Base-by-base conservation (phyloP, 164 flowering plant species). In the Magnolia sinica region DNA sequence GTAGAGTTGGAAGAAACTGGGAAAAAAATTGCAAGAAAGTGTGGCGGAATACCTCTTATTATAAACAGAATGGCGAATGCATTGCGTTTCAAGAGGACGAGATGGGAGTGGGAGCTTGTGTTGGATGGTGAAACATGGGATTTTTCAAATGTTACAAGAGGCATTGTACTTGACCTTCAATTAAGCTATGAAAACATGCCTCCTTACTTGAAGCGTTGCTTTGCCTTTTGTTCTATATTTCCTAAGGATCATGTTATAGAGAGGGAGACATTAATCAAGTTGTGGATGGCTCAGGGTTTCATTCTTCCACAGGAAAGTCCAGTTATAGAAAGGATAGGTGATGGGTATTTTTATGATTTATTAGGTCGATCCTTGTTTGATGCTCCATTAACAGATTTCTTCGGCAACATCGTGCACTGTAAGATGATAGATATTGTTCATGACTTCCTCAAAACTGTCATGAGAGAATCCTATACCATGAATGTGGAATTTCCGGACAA, bases 211-310 rank as follows among this genome's bases (percentile, higher is more conserved):
- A 74, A 70, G 29, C 61, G 29, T 7, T 78, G 80, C 29, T 78
- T 78, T 27, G 22, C 74, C 5, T 74, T 50, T 63, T 74, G 76
- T 22, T 27, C 77, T 0, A 5, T 74, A 7, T 78, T 68, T 64
- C 61, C 49, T 1, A 74, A 78, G 71, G 76, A 70, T 59, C 8
- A 27, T 10, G 0, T 7, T 16, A 59, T 69, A 1, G 37, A 20
- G 0, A 69, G 50, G 24, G 70, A 69, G 8, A 7, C 1, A 6
- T 11, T 78, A 29, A 63, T 73, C 27, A 55, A 64, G 64, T 49
- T 74, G 27, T 78, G 80, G 80, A 70, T 78, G 77, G 73, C 80
- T 5, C 27, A 74, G 61, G 80, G 74, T 70, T 61, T 68, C 24
- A 55, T 74, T 8, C 4, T 37, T 37, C 45, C 45, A 37, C 45